Conservation (phyloP, 1,284 basidiomycete genomes). For the Marasmius tenuissimus region DNA sequence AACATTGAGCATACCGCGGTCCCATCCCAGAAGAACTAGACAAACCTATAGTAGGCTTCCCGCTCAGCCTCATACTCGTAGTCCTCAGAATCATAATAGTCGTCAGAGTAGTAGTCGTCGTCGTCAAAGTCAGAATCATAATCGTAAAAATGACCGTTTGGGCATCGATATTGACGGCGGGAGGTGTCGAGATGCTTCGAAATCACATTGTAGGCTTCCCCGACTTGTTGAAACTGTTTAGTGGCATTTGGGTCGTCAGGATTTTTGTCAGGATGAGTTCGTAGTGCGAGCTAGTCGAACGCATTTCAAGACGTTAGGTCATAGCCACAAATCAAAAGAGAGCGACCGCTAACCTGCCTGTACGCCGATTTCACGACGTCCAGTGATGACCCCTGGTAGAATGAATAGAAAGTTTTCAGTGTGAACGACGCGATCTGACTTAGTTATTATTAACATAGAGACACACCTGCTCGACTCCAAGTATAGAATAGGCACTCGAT, state of each 20-base stretch:
- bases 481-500: slow-evolving; percentile 50
- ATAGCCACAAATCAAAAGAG: slow-evolving; percentile 4
- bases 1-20: neutral
- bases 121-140: slow-evolving; percentile 30
- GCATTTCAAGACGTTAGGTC: slow-evolving; percentile 1
- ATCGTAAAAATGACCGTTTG: slow-evolving; percentile 2
- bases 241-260: slow-evolving; percentile 63
- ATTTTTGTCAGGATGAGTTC: slow-evolving; percentile 76
- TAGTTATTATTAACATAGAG: neutral
- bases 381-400: slow-evolving; percentile 51
- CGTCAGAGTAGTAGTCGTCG: slow-evolving; percentile 33
- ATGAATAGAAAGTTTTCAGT: slow-evolving; percentile 12
- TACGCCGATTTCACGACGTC: slow-evolving; percentile 67
- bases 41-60: neutral
- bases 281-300: slow-evolving; percentile 53
- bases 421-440: neutral
- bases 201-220: slow-evolving; percentile 65
- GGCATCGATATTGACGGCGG: slow-evolving; percentile 23
- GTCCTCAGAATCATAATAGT: slow-evolving; percentile 28
- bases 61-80: slow-evolving; percentile 22
- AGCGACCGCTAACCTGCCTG: slow-evolving; percentile 50
- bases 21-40: neutral
- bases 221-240: slow-evolving; percentile 62
- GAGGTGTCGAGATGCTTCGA: slow-evolving; percentile 51
- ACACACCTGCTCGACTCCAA: slow-evolving; percentile 60